phyloP scores from a whole-genome alignment of 2,329 filamentous ascomycete species.

The Aspergillus chevalieri region DNA sequence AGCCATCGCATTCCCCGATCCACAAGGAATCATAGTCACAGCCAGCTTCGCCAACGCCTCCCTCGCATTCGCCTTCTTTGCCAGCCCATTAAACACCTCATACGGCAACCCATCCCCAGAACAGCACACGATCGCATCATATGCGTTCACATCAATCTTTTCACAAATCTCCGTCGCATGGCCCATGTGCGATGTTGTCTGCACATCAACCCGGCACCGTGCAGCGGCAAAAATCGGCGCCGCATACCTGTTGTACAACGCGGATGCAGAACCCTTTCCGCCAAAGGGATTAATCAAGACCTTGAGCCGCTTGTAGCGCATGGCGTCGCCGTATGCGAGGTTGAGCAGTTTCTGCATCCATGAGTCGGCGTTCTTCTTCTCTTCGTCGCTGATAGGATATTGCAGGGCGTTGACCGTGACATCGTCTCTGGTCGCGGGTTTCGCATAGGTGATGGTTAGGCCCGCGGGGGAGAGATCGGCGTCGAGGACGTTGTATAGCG shows the following conservation, averaged over 20 bases:
- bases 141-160: conserved; percentile 68
- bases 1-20: conserved; percentile 89
- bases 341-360: conserved; percentile 64
- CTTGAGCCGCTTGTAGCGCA: conserved; percentile 70
- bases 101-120: conserved; percentile 89
- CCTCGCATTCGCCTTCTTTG: conserved; percentile 65
- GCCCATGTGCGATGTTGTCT: conserved; percentile 63
- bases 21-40: conserved; percentile 82
- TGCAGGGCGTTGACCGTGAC: conserved; percentile 57
- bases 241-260: conserved; percentile 67
- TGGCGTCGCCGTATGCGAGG: conserved; percentile 63
- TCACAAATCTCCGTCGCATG: conserved; percentile 74
- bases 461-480: conserved; percentile 57
- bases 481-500: conserved; percentile 81
- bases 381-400: conserved; percentile 53
- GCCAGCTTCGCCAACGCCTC: conserved; percentile 70
- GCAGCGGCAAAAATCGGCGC: conserved; percentile 80
- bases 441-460: conserved; percentile 68
- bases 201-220: conserved; percentile 66
- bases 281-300: conserved; percentile 88
- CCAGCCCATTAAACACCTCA: conserved; percentile 92
- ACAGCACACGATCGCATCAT: conserved; percentile 79
- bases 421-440: conserved; percentile 51
- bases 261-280: conserved; percentile 70
- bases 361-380: conserved; percentile 43